A percentile compares a stretch with the other conserved stretches of the same genome.
Evolutionary conservation across 2,329 filamentous ascomycete genomes (phyloP).

Genomic region (Hirsutella minnesotensis): DNA sequence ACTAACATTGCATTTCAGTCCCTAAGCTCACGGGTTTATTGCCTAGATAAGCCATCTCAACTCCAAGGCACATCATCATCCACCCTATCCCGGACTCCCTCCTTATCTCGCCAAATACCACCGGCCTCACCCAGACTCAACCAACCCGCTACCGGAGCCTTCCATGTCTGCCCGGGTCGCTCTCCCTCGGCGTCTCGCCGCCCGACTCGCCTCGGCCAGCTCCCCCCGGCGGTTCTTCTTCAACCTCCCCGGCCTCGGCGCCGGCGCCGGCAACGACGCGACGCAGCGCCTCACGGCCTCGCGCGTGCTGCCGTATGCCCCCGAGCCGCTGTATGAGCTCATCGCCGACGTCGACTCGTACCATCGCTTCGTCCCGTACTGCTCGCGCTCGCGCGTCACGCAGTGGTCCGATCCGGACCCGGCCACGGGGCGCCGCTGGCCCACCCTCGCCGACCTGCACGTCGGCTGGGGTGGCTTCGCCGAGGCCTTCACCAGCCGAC

Average conservation of each 20-base stretch:
- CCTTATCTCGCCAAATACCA: no score
- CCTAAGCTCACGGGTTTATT: no score
- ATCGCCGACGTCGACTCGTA: slow-evolving; percentile 86
- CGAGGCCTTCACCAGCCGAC: slow-evolving; percentile 69
- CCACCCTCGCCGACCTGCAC: slow-evolving; percentile 64
- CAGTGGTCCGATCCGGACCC: slow-evolving; percentile 48
- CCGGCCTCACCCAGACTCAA: no score
- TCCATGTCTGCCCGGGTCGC: not conserved
- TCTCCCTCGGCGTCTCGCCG: slow-evolving; percentile 1
- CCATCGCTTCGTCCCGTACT: slow-evolving; percentile 83
- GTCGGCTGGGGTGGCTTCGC: slow-evolving; percentile 77
- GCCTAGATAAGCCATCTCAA: no score
- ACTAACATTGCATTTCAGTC: no score
- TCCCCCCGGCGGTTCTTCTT: slow-evolving; percentile 9
- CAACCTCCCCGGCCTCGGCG: slow-evolving; percentile 11
- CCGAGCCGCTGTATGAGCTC: slow-evolving; percentile 62
- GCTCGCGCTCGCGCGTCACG: slow-evolving; percentile 65
- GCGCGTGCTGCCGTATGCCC: slow-evolving; percentile 66
- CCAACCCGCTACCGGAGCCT: not conserved
- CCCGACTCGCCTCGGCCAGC: slow-evolving; percentile 7
- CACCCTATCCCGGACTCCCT: no score
- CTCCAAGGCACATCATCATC: no score
- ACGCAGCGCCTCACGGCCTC: slow-evolving; percentile 58
- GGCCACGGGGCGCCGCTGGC: slow-evolving; percentile 41
- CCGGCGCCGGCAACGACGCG: slow-evolving; percentile 14